Conservation (phyloP, 2,329 filamentous ascomycete species). For the Teratosphaeria nubilosa region DNA sequence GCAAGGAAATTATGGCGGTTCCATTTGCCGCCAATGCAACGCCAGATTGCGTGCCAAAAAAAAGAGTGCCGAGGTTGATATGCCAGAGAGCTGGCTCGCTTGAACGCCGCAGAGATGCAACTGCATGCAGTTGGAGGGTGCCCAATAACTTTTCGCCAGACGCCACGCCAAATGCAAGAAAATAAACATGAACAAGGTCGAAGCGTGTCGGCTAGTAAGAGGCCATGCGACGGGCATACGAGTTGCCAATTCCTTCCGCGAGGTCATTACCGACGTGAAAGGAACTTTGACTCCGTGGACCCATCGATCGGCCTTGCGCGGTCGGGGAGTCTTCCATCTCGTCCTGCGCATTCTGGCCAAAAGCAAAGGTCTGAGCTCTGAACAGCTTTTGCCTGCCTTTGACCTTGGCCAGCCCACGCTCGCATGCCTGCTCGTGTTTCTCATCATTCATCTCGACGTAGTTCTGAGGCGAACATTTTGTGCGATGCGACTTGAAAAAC, state of each 20-base stretch:
- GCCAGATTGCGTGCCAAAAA: not conserved
- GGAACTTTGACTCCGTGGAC: constrained; percentile 19
- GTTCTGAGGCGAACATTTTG: constrained; percentile 82
- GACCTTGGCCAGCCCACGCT: constrained; percentile 87
- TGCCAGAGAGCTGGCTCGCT: constrained; percentile 11
- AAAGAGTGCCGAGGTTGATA: not conserved
- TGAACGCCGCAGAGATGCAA: constrained; percentile 14
- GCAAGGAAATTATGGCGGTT: not conserved
- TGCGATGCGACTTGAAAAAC: constrained; percentile 72
- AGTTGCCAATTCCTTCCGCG: constrained; percentile 22
- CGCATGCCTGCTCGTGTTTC: constrained; percentile 84
- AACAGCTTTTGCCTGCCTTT: constrained; percentile 79
- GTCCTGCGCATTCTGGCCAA: constrained; percentile 57
- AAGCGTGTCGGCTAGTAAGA: constrained; percentile 19
- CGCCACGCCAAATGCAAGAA: constrained; percentile 2
- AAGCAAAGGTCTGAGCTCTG: constrained; percentile 89
- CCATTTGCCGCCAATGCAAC: too few species aligned
- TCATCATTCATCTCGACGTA: constrained; percentile 95
- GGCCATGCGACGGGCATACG: constrained; percentile 26
- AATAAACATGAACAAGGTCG: not conserved
- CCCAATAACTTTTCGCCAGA: constrained; percentile 1
- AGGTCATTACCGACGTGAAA: constrained; percentile 22
- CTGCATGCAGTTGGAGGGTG: not conserved
- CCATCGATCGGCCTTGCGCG: constrained; percentile 25
- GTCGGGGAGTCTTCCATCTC: constrained; percentile 56